phyloP scores from a whole-genome alignment of 495 filamentous ascomycete genomes.

The Clohesyomyces aquaticus region DNA sequence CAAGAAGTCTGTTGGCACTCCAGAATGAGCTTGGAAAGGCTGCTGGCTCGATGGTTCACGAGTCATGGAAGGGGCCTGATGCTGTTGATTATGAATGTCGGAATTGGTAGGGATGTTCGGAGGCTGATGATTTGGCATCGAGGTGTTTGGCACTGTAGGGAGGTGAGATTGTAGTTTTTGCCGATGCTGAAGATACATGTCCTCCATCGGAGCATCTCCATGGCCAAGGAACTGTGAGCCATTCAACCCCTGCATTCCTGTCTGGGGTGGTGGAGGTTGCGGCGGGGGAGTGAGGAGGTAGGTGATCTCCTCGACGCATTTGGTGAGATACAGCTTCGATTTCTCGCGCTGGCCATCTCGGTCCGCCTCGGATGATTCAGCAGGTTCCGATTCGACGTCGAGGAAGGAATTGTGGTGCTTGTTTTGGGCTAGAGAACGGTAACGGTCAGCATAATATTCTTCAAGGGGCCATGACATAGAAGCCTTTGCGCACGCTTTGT shows the following conservation, averaged over 20 bases:
- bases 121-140: slow-evolving; percentile 61
- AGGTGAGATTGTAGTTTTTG: slow-evolving; percentile 37
- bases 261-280: slow-evolving; percentile 49
- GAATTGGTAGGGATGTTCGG: slow-evolving; percentile 51
- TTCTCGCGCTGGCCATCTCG: slow-evolving; percentile 49
- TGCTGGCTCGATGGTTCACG: slow-evolving; percentile 40
- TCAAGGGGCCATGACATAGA: neutral
- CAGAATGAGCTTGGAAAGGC: slow-evolving; percentile 22
- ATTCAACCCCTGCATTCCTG: slow-evolving; percentile 33
- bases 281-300: slow-evolving; percentile 53
- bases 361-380: slow-evolving; percentile 42
- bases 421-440: slow-evolving; percentile 26
- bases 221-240: slow-evolving; percentile 40
- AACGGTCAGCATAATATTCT: slow-evolving; percentile 28
- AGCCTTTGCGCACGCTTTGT: slow-evolving; percentile 37
- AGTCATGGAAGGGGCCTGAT: slow-evolving; percentile 39
- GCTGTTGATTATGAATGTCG: slow-evolving; percentile 45
- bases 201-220: slow-evolving; percentile 45
- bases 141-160: slow-evolving; percentile 44
- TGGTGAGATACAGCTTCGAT: slow-evolving; percentile 48
- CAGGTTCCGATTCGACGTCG: slow-evolving; percentile 39
- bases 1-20: slow-evolving; percentile 13
- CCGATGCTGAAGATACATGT: slow-evolving; percentile 51
- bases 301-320: slow-evolving; percentile 53
- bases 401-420: slow-evolving; percentile 52